Evolutionary conservation across 192 early-diverging fungal species (phyloP), one percentile per base, ranked within the genome.

Genomic region (Allomyces macrogynus): DNA sequence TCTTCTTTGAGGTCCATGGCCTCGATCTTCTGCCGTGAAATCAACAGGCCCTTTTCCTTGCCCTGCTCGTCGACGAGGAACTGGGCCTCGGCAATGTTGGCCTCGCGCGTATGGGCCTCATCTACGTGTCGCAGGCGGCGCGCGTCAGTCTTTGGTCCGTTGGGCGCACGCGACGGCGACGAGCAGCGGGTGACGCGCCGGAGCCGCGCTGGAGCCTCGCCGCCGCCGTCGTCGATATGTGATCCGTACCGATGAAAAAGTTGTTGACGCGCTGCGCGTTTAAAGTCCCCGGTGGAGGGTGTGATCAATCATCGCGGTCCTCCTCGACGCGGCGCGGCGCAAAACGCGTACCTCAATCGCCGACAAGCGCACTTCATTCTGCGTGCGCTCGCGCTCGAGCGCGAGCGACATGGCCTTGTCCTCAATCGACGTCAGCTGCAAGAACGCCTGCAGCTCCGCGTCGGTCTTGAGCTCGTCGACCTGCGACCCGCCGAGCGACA

Each of bases 61-160:
- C 66, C 61, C 25, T 72, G 71, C 43, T 40, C 22, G 11, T 72
- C 71, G 40, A 68, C 7, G 14, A 72, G 44, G 62, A 68, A 66
- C 23, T 54, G 65, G 40, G 64, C 43, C 57, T 72, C 71, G 20
- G 67, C 71, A 62, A 72, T 63, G 60, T 72, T 72, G 61, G 67
- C 67, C 25, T 72, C 71, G 11, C 67, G 64, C 24, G 68, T 68
- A 25, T 72, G 71, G 20, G 67, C 67, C 61, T 72, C 71, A 44
- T 72, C 49, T 57, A n/a, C 20, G 32, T 40, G 32, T 40, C 32
- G 32, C 32, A n/a, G 32, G 32, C 7, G 32, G 4, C 32, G 32
- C 32, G 32, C 5, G 32, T 40, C 32, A 40, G 32, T 40, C 32
- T 40, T 40, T n/a, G n/a, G 7, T 40, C 32, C 7, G 32, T 8